Evolutionary conservation across 2,329 filamentous ascomycete genomes (phyloP).

Genomic region (Epicoccum sorghinum): DNA sequence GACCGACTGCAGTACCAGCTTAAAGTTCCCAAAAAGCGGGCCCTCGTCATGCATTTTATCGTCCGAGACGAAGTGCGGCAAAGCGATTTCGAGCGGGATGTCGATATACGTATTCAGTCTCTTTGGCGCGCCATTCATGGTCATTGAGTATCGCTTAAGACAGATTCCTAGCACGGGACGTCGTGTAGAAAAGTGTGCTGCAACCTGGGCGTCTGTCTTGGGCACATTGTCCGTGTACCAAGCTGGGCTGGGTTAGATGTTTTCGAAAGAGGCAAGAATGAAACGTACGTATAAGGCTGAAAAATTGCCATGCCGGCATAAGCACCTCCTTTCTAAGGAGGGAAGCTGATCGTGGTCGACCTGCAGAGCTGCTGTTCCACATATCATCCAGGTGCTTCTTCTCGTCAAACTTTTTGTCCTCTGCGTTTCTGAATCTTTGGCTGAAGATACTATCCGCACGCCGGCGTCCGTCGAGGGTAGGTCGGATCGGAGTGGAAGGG

Average conservation of each 20-base stretch:
- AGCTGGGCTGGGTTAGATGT: conserved; percentile 57
- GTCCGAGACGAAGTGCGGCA: conserved; percentile 90
- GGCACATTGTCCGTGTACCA: conserved; percentile 80
- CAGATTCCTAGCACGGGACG: conserved; percentile 91
- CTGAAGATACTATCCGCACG: conserved; percentile 59
- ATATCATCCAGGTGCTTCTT: conserved; percentile 54
- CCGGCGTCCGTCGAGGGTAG: conserved; percentile 42
- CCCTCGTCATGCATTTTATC: conserved; percentile 71
- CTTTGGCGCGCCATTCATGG: conserved; percentile 69
- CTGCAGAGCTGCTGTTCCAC: conserved; percentile 38
- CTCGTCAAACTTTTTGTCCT: conserved; percentile 58
- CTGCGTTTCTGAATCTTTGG: conserved; percentile 51
- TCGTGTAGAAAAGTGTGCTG: conserved; percentile 81
- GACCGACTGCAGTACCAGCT: conserved; percentile 86
- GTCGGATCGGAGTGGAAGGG: conserved; percentile 35
- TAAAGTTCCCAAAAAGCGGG: conserved; percentile 83
- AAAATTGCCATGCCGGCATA: conserved; percentile 98
- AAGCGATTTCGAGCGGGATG: conserved; percentile 80
- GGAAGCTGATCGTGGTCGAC: conserved; percentile 46
- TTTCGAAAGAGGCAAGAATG: conserved; percentile 40
- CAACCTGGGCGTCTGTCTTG: conserved; percentile 76
- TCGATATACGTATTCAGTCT: conserved; percentile 85
- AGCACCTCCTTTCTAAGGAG: conserved; percentile 77
- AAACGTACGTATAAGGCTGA: conserved; percentile 82
- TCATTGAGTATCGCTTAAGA: conserved; percentile 85